Evolutionary conservation across 805 yeast species (phyloP), one percentile per base, ranked within the genome.

Genomic region (Lipomyces lipofer): DNA sequence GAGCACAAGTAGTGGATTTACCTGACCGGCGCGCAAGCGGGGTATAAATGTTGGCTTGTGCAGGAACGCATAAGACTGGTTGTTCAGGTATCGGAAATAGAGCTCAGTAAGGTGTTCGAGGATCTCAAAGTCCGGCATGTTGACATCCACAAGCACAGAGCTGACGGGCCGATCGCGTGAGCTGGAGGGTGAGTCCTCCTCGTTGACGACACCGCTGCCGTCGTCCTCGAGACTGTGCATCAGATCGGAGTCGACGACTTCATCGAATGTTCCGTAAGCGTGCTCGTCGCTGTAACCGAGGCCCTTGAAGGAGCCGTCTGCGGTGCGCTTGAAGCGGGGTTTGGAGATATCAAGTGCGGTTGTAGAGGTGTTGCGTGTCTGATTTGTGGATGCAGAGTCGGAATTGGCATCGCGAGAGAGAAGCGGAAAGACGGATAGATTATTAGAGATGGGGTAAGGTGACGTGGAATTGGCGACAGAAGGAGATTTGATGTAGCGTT

Each of bases 1-100:
- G 33, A 66, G 56, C 9, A 70, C 59, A 2, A 70, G 63, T 2
- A 67, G 60, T 19, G 66, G 64, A 35, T 62, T 62, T 38, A 69
- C 67, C 27, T 60, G 56, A 2, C 67, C 67, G 6, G 60, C 59
- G n/a, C 63, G 56, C 8, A 70, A 47, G 12, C 66, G 52, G 19
- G 60, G 57, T 54, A 70, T 56, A 39, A 70, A 69, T 1, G 67
- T 55, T 1, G 69, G 69, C 39, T 65, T 63, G 60, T 70, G 72
- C 9, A 70, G 62, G 49, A 69, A 69, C 2, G 69, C 66, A 51
- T 70, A 70, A 2, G 72, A 67, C 55, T 68, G 72, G 52, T 65
- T 64, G 51, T 70, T 69, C 29, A 70, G 60, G 45, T 70, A 62
- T 39, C 62, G 56, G 57, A 70, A 70, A 49, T 69, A 70, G 13